phyloP scores from a whole-genome alignment of 176 grass and related monocot species.

The Phragmites australis region DNA sequence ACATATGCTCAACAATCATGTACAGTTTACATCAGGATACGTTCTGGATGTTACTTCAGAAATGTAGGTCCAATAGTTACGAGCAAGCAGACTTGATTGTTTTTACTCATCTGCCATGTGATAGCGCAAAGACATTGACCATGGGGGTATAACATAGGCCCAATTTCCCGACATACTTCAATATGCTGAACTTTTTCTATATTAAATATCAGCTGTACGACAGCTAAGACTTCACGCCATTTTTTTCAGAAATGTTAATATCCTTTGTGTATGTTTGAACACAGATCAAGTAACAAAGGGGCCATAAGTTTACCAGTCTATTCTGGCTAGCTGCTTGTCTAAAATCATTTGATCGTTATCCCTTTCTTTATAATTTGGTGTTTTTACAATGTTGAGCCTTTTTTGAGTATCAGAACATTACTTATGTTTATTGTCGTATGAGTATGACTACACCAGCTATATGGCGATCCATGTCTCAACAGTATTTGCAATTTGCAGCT shows the following conservation, averaged over 20 bases:
- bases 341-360: not conserved
- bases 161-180: not conserved
- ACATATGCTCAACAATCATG: not conserved
- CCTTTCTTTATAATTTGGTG: not conserved
- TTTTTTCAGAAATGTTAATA: not conserved
- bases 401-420: too few relatives aligned
- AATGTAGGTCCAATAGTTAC: conserved; percentile 15
- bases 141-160: not conserved
- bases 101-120: not conserved
- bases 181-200: conserved; percentile 11
- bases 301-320: not conserved
- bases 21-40: conserved; percentile 23
- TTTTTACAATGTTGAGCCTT: not conserved
- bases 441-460: not conserved
- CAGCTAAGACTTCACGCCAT: not conserved
- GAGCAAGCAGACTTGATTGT: conserved; percentile 23
- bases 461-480: not conserved
- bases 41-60: conserved; percentile 9
- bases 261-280: conserved; percentile 1
- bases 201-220: not conserved
- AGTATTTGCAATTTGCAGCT: not conserved
- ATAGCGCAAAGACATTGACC: not conserved
- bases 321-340: not conserved
- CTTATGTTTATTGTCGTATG: too few relatives aligned
- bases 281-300: conserved; percentile 3